These are phyloP conservation scores for Lichtheimia ramosa DNA, from an alignment of 371 early-diverging fungal genomes.

Conservation along the genomic window DNA sequence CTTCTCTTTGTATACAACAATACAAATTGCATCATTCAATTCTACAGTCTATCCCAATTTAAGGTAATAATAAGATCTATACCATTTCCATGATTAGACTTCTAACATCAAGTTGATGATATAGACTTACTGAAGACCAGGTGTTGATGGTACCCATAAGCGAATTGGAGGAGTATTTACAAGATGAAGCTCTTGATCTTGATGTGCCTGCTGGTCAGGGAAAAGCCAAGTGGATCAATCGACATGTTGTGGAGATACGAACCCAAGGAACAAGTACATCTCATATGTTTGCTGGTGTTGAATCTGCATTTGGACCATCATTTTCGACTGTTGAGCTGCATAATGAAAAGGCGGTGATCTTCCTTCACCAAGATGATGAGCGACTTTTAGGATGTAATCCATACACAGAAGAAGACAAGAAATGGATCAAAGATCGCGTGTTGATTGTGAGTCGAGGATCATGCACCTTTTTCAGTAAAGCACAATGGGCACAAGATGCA, in stretches of 20 bases:
- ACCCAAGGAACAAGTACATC: conserved; percentile 5
- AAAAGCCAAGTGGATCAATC: not conserved
- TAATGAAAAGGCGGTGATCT: conserved; percentile 18
- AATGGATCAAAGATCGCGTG: conserved; percentile 27
- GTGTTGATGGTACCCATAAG: conserved; percentile 13
- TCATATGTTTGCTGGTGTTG: conserved; percentile 5
- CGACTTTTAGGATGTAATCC: conserved; percentile 39
- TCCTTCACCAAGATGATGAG: conserved; percentile 13
- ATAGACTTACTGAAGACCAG: conserved; percentile 12
- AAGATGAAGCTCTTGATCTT: conserved; percentile 2
- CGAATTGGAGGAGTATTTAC: conserved; percentile 14
- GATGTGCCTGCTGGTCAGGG: not conserved
- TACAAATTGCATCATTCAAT: conserved; percentile 9
- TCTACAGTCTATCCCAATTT: conserved; percentile 17
- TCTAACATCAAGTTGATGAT: not conserved
- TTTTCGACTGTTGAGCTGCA: not conserved
- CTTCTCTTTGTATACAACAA: conserved; percentile 6
- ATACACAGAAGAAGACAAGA: conserved; percentile 18
- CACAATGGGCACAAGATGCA: conserved; percentile 43
- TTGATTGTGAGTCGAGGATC: conserved; percentile 47
- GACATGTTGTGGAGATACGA: conserved; percentile 12
- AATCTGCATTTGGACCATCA: conserved; percentile 17
- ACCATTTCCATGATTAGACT: not conserved
- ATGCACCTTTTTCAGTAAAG: conserved; percentile 52
- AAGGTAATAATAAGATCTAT: conserved; percentile 8